Evolutionary conservation across 768 basidiomycete species (phyloP), one percentile per base, ranked within the genome.

Genomic region (Mycena polygramma): DNA sequence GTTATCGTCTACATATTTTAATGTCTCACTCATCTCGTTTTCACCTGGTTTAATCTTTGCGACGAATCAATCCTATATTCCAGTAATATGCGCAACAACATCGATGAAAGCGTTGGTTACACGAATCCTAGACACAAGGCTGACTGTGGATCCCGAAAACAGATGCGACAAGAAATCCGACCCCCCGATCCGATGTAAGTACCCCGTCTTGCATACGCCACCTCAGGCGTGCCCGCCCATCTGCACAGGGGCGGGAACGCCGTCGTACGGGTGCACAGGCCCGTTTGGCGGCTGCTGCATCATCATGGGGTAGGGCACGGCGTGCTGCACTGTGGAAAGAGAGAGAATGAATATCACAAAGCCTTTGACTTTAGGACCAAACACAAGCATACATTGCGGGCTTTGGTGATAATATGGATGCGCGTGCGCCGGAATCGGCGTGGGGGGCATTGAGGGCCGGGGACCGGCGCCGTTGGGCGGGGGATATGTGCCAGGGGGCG

Each of bases 271-370:
- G 77, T 94, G 94, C 71, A 91, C 91, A 48, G 88, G 88, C 52
- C 83, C 87, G 66, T 85, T 88, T 58, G 91, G 90, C 9, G 91
- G 91, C 64, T 92, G 92, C 63, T 90, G 92, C 92, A 94, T 94
- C 93, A 95, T 95, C 92, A 94, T 93, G n/a, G 88, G 91, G 79
- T 95, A 96, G 55, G 93, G 92, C 73, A 93, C 89, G 41, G 94
- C 93, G 75, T 95, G 94, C 80, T 91, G 91, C 79, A 95, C 94
- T 96, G 81, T 72, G 76, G 73, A 65, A n/a, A n/a, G n/a, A 66
- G 70, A 41, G 7, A 11, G 22, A 14, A 76, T 81, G 72, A 83
- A 75, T 73, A 80, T 77, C 73, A 11, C 1, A 2, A 15, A 11
- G 26, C 35, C 17, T 6, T 30, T 30, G 30, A 30, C 30, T 30